phyloP scores from a whole-genome alignment of 192 early-diverging fungal genomes.

The Coemansia sp. region DNA sequence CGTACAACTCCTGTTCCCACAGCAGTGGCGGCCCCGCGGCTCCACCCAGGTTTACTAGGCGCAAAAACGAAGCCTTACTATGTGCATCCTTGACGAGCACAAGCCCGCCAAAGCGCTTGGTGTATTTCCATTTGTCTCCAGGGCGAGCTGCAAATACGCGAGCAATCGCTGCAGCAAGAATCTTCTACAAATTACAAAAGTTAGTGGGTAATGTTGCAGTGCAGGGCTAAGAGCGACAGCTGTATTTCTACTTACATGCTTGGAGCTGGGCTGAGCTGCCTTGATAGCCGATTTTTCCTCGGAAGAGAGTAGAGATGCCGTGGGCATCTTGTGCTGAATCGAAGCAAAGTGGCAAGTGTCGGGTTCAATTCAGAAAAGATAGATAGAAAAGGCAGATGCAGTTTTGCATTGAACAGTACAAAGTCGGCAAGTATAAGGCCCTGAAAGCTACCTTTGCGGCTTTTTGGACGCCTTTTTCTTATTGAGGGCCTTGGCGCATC shows the following conservation, averaged over 20 bases:
- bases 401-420: conserved; percentile 8
- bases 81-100: conserved; percentile 66
- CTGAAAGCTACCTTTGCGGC: conserved; percentile 4
- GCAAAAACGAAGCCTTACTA: conserved; percentile 67
- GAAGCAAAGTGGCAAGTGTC: background rate
- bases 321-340: conserved; percentile 53
- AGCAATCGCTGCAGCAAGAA: conserved; percentile 73
- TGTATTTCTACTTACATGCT: conserved; percentile 53
- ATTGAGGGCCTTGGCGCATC: conserved; percentile 1
- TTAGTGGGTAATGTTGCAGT: background rate
- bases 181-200: conserved; percentile 58
- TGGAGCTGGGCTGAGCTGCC: conserved; percentile 58
- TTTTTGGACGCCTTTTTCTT: conserved; percentile 4
- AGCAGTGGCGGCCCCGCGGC: conserved; percentile 57
- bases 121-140: conserved; percentile 69
- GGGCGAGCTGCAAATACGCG: conserved; percentile 74
- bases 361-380: background rate
- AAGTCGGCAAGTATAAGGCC: conserved; percentile 3
- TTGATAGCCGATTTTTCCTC: conserved; percentile 68
- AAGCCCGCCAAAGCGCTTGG: conserved; percentile 66
- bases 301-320: conserved; percentile 60
- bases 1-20: conserved; percentile 82
- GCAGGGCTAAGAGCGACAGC: too few species aligned
- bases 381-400: background rate
- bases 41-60: conserved; percentile 65